Conservation (phyloP, 306 rosid genomes). For the Vachellia collinsii region DNA sequence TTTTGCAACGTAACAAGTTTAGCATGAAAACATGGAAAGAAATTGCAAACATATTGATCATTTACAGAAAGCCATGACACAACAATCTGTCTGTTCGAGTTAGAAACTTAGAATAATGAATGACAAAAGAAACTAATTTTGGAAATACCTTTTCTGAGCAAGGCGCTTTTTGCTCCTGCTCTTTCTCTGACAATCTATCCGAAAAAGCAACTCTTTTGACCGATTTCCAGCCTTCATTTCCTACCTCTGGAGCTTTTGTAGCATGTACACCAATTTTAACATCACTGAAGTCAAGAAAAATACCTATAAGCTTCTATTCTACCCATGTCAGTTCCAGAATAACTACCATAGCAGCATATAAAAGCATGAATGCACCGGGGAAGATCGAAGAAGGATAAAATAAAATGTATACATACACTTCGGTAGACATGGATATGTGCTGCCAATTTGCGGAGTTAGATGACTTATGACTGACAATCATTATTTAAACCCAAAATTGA, state of each 20-base stretch:
- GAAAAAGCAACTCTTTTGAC: constrained; percentile 54
- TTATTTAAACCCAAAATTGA: background rate
- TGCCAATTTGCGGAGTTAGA: constrained; percentile 4
- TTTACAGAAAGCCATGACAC: constrained; percentile 14
- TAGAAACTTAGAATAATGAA: constrained; percentile 29
- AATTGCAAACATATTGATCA: background rate
- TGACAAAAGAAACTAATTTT: constrained; percentile 10
- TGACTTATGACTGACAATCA: background rate
- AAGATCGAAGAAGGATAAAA: constrained; percentile 6
- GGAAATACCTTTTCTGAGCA: constrained; percentile 50
- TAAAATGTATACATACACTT: background rate
- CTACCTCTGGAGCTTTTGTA: constrained; percentile 49
- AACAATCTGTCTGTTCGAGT: constrained; percentile 13
- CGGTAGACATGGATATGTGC: background rate
- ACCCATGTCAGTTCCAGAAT: constrained; percentile 23
- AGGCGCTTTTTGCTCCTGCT: constrained; percentile 45
- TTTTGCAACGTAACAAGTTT: constrained; percentile 30
- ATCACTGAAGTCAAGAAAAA: constrained; percentile 55
- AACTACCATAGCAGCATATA: constrained; percentile 18
- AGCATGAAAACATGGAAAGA: constrained; percentile 23
- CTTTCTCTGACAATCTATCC: constrained; percentile 45
- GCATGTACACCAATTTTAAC: constrained; percentile 45
- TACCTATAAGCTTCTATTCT: constrained; percentile 14
- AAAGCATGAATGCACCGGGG: constrained; percentile 5
- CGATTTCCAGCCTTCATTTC: constrained; percentile 71